Evolutionary conservation across 495 filamentous ascomycete genomes (phyloP).

Genomic region (Aspergillus mulundensis): DNA sequence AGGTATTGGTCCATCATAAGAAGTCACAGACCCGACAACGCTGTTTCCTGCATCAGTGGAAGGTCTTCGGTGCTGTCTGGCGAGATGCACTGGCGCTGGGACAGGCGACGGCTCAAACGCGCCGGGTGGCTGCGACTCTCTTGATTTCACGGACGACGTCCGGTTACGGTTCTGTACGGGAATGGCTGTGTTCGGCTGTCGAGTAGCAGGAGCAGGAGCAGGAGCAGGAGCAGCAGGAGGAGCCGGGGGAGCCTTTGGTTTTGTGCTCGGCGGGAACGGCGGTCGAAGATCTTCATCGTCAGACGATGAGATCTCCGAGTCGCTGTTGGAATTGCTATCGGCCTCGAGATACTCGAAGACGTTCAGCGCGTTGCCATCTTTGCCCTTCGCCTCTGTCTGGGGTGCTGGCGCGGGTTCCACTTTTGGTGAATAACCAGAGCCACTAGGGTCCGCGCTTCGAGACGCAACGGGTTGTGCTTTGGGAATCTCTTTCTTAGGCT

Average conservation of each 20-base stretch:
- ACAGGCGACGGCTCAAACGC: constrained; percentile 23
- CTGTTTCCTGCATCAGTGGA: constrained; percentile 19
- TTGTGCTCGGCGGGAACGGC: constrained; percentile 7
- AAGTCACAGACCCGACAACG: constrained; percentile 10
- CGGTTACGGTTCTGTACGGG: constrained; percentile 18
- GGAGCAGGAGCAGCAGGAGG: too few relatives aligned
- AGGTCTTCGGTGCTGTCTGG: constrained; percentile 22
- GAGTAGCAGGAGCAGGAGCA: not conserved
- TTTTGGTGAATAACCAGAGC: constrained; percentile 10
- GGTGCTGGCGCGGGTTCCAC: constrained; percentile 12
- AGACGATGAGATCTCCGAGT: constrained; percentile 18
- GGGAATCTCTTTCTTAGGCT: constrained; percentile 16
- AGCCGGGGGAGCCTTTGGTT: constrained; percentile 1
- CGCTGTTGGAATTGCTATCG: constrained; percentile 22
- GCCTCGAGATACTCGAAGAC: constrained; percentile 44
- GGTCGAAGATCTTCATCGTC: constrained; percentile 20
- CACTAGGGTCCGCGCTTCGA: constrained; percentile 18
- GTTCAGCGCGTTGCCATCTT: constrained; percentile 28
- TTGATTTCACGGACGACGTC: constrained; percentile 24
- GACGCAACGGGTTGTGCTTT: constrained; percentile 10
- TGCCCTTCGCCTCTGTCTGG: constrained; percentile 17
- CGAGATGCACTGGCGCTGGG: constrained; percentile 24
- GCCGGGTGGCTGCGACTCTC: constrained; percentile 19
- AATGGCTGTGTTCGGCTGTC: constrained; percentile 10
- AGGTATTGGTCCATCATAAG: constrained; percentile 13